These are phyloP conservation scores for Usnea hakonensis DNA, from an alignment of 495 filamentous ascomycete species.

Conservation along the genomic window DNA sequence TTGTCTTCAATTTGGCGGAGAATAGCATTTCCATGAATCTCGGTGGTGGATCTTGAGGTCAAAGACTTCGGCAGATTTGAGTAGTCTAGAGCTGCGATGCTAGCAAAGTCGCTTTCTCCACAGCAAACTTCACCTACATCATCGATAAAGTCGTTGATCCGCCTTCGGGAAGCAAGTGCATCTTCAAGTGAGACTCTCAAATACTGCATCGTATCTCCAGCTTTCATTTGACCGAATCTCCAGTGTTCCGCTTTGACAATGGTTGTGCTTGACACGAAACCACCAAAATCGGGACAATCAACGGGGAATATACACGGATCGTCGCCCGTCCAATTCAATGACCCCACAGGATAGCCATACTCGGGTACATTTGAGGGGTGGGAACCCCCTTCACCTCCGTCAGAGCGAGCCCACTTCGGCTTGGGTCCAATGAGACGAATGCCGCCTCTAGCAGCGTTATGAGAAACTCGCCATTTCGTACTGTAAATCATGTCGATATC, in stretches of 20 bases:
- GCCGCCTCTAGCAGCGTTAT: constrained; percentile 51
- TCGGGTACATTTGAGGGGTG: constrained; percentile 55
- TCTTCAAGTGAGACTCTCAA: constrained; percentile 38
- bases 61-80: constrained; percentile 1
- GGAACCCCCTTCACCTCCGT: constrained; percentile 53
- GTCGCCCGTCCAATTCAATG: constrained; percentile 52
- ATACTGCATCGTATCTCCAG: constrained; percentile 48
- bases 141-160: constrained; percentile 35
- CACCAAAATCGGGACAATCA: constrained; percentile 53
- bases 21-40: constrained; percentile 30
- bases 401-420: constrained; percentile 47
- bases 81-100: constrained; percentile 27
- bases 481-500: constrained; percentile 49
- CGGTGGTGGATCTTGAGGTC: constrained; percentile 7
- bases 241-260: constrained; percentile 49
- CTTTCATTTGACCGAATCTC: constrained; percentile 53
- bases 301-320: constrained; percentile 50
- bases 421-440: constrained; percentile 50
- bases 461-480: constrained; percentile 48
- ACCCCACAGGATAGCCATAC: constrained; percentile 50
- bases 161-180: constrained; percentile 32
- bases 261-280: constrained; percentile 48
- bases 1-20: constrained; percentile 33
- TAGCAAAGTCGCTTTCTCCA: constrained; percentile 19
- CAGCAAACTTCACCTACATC: constrained; percentile 25